Conservation (phyloP, 2,329 filamentous ascomycete species). For the Cadophora luteo-olivacea region DNA sequence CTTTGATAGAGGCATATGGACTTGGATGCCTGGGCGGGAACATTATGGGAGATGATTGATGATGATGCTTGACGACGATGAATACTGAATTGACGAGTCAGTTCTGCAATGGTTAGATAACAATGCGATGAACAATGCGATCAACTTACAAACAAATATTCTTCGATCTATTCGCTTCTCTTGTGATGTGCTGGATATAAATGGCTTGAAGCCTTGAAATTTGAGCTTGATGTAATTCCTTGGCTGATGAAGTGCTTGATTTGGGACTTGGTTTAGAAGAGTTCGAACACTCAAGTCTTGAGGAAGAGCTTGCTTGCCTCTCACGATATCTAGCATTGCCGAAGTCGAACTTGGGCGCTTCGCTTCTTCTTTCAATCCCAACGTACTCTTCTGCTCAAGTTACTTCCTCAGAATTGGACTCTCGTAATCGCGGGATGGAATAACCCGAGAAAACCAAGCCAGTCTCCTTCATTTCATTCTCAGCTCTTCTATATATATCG, state of each 20-base stretch:
- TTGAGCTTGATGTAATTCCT: too few species aligned
- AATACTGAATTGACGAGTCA: neutral
- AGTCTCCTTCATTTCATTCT: too few species aligned
- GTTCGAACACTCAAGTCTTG: neutral
- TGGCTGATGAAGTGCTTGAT: too few species aligned
- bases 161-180: neutral
- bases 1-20: constrained; percentile 23
- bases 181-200: neutral
- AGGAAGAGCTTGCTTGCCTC: too few species aligned
- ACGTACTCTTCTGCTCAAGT: too few species aligned
- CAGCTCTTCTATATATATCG: too few species aligned
- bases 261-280: neutral
- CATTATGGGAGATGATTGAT: constrained; percentile 20
- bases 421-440: too few species aligned
- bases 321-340: too few species aligned
- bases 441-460: too few species aligned
- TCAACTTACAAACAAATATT: neutral
- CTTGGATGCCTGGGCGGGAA: constrained; percentile 14
- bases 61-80: constrained; percentile 6
- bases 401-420: too few species aligned
- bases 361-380: too few species aligned
- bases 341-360: too few species aligned
- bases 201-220: neutral
- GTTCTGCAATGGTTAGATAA: constrained; percentile 4
- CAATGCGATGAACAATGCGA: constrained; percentile 15